These are phyloP conservation scores for Tubosaeta sp. DNA, from an alignment of 768 basidiomycete genomes.

Conservation along the genomic window DNA sequence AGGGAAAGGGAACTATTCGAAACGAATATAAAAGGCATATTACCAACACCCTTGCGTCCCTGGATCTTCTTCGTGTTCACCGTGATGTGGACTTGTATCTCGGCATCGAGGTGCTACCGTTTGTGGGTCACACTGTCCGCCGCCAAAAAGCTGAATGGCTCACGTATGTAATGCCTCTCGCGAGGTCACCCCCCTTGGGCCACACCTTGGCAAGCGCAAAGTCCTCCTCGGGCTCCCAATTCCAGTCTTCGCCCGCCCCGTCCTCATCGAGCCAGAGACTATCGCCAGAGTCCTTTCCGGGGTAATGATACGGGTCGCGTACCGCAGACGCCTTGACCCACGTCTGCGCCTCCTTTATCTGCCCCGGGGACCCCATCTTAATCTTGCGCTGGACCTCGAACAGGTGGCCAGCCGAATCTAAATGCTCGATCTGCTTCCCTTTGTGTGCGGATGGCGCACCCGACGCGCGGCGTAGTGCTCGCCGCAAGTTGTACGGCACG, in stretches of 20 bases:
- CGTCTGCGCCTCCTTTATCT: conserved; percentile 48
- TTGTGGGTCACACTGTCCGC: neutral
- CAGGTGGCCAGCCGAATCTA: conserved; percentile 40
- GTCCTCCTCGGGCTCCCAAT: conserved; percentile 70
- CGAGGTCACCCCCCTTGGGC: conserved; percentile 40
- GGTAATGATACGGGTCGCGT: conserved; percentile 45
- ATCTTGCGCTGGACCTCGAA: conserved; percentile 58
- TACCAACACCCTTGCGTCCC: conserved; percentile 53
- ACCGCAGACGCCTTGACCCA: conserved; percentile 49
- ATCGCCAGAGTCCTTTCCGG: conserved; percentile 37
- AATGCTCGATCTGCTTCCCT: conserved; percentile 17
- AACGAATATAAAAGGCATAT: conserved; percentile 57
- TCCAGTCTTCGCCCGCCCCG: conserved; percentile 47
- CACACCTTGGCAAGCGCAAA: conserved; percentile 56
- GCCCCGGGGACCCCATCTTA: conserved; percentile 43
- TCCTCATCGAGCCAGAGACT: conserved; percentile 28
- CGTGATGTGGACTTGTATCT: conserved; percentile 59
- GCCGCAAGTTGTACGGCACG: conserved; percentile 16
- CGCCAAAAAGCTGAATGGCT: conserved; percentile 21
- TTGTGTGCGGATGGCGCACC: conserved; percentile 10
- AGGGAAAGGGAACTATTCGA: conserved; percentile 41
- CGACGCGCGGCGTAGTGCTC: conserved; percentile 25
- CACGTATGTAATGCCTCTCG: conserved; percentile 60
- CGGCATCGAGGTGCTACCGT: conserved; percentile 48
- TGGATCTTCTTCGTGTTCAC: conserved; percentile 51